Percentiles rank a stretch among this genome's conserved stretches.
These are phyloP conservation scores for Psilocybe sp. DNA, from an alignment of 768 basidiomycete species.

Conservation along the genomic window DNA sequence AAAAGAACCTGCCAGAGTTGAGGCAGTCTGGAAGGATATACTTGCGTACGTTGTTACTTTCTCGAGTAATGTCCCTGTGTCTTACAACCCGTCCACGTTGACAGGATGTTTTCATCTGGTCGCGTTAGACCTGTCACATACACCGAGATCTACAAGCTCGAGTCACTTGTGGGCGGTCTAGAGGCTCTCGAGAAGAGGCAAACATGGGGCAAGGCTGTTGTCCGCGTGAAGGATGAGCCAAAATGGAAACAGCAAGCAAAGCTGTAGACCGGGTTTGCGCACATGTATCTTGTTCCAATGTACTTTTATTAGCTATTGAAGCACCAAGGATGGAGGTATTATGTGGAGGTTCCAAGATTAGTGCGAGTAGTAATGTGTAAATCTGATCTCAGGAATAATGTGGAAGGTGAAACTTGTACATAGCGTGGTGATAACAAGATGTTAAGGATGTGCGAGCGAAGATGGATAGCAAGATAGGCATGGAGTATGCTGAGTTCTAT, in stretches of 20 bases:
- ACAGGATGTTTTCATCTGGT: conserved; percentile 66
- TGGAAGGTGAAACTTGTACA: no score
- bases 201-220: conserved; percentile 91
- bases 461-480: background rate
- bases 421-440: no score
- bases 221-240: conserved; percentile 55
- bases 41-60: conserved; percentile 44
- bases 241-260: conserved; percentile 33
- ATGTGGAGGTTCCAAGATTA: no score
- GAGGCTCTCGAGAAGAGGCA: conserved; percentile 74
- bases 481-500: background rate
- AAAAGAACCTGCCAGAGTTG: conserved; percentile 63
- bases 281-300: background rate
- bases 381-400: no score
- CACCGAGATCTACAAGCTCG: conserved; percentile 65
- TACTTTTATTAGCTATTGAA: no score
- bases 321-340: no score
- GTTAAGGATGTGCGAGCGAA: no score
- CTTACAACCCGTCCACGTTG: background rate
- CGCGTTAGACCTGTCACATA: conserved; percentile 71
- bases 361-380: no score
- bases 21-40: conserved; percentile 69
- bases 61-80: background rate
- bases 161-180: conserved; percentile 64
- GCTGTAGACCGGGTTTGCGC: conserved; percentile 25